A percentile compares a stretch with the other conserved stretches of the same genome.
Conservation (phyloP, 225 moss, liverwort and hornwort species). For the Climacium dendroides region DNA sequence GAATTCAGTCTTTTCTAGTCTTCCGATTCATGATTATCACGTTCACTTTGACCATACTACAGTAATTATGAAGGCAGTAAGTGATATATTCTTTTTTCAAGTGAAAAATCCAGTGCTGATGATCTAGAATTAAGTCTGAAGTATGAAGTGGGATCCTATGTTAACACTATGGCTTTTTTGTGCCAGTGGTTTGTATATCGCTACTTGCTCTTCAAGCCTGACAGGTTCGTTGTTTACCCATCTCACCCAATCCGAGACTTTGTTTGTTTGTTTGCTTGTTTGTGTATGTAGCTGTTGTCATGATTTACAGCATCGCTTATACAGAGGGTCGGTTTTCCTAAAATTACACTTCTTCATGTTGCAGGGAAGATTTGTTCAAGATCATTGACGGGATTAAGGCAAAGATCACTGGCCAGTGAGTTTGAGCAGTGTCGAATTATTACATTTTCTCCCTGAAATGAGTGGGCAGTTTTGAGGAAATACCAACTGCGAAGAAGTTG, state of each 20-base stretch:
- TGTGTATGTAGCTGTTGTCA: not conserved
- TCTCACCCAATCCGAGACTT: not conserved
- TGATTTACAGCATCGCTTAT: not conserved
- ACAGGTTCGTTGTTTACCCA: slow-evolving; percentile 40
- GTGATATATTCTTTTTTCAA: not conserved
- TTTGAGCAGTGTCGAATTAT: not conserved
- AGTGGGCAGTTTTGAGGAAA: not conserved
- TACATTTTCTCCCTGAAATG: slow-evolving; percentile 19
- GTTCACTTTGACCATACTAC: not conserved
- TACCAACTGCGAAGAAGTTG: not conserved
- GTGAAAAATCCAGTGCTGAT: not conserved
- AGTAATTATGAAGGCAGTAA: not conserved
- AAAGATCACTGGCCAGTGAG: slow-evolving; percentile 53
- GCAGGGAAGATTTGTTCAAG: slow-evolving; percentile 49
- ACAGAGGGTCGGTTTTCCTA: not conserved
- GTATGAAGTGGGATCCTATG: not conserved
- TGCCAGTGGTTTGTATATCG: slow-evolving; percentile 88
- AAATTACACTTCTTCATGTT: not conserved
- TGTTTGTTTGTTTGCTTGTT: not conserved
- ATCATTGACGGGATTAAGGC: slow-evolving; percentile 17
- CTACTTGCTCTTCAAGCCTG: slow-evolving; percentile 98
- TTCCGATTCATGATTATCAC: not conserved
- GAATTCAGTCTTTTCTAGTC: not conserved
- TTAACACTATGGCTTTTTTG: not conserved
- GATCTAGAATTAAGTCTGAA: not conserved